Conservation (phyloP, 176 grass and related monocot genomes). For the Secale cereale region DNA sequence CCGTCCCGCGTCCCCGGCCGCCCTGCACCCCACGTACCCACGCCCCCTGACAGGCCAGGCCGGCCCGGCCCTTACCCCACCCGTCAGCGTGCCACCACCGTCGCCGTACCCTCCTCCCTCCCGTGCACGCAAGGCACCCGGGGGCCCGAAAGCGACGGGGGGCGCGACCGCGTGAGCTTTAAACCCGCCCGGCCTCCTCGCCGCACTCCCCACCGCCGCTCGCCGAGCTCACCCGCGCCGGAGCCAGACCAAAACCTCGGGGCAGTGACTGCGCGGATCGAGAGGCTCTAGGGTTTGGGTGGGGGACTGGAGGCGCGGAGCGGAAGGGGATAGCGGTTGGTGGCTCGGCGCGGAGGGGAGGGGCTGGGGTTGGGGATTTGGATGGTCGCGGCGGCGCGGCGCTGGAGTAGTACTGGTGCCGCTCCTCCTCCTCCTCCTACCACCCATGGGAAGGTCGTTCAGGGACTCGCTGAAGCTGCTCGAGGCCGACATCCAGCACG, state of each 20-base stretch:
- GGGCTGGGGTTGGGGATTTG: neutral
- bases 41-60: neutral
- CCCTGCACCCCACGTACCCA: neutral
- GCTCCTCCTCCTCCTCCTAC: neutral
- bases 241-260: neutral
- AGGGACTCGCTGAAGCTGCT: conserved; percentile 92
- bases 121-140: conserved; percentile 42
- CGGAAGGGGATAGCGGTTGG: neutral
- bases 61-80: fast-evolving
- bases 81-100: neutral
- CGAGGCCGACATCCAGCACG: conserved; percentile 91
- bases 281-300: conserved; percentile 20
- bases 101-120: neutral
- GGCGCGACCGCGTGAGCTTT: conserved; percentile 28
- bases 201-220: conserved; percentile 28
- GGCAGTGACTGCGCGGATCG: conserved; percentile 2
- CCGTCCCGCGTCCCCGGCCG: neutral
- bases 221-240: conserved; percentile 21
- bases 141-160: conserved; percentile 7
- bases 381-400: conserved; percentile 30
- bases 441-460: conserved; percentile 67
- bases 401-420: neutral
- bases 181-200: conserved; percentile 34
- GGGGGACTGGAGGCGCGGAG: neutral
- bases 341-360: neutral